Evolutionary conservation across 2,329 filamentous ascomycete species (phyloP), one percentile per base, ranked within the genome.

Genomic region (Didymella pinodella): DNA sequence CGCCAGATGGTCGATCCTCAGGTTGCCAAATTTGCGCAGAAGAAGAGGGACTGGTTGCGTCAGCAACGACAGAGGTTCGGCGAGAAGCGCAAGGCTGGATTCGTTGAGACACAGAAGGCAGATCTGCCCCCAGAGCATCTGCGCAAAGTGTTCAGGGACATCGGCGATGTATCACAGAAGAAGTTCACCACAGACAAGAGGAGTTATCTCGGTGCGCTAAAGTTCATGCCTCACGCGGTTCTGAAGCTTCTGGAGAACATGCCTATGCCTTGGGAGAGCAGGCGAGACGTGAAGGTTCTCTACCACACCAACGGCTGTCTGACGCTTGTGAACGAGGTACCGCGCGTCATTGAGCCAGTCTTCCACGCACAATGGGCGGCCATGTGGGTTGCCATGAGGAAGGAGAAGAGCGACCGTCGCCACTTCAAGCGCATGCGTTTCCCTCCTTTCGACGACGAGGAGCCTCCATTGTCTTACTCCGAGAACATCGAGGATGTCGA

Each of bases 371-470:
- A 99, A 77, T 99, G 95, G 95, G 95, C 95, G 12, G 96, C 94
- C 54, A 99, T 99, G 95, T 99, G 95, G 95, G 89, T 96, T 26
- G 92, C 91, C 44, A 99, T 99, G 95, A 88, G 95, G 70, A 90
- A 96, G 70, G 95, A 99, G 77, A 99, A 99, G 84, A 95, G 93
- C 74, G 95, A 99, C 73, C 84, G 95, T 78, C 84, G 94, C 74
- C 87, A 98, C 69, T 99, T 99, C 84, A 99, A 99, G 83, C 88
- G 95, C 65, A 99, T 99, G 95, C 88, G 96, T 68, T 99, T 99
- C 71, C 95, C 95, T 18, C 96, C 96, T 0, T 99, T 99, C 68
- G 95, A 99, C 68, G 96, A 99, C 73, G 95, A 99, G 81, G 95
- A 99, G 74, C 96, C 95, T 5, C 96, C 95, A 12, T 83, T 99